Conservation (phyloP, 192 early-diverging fungal species). For the Backusella parvicylindrica region DNA sequence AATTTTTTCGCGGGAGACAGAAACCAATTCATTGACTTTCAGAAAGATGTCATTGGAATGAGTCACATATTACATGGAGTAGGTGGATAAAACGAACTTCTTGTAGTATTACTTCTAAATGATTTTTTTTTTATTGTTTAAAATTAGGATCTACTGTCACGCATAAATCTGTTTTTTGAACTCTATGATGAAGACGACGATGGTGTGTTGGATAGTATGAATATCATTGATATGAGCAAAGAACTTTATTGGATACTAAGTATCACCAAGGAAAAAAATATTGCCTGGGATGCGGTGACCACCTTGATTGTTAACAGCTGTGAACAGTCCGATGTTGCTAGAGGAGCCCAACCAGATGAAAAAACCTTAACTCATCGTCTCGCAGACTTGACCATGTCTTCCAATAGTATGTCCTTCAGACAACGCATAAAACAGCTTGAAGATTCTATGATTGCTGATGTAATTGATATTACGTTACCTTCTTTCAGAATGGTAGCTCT, state of each 20-base stretch:
- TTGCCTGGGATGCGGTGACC: constrained; percentile 43
- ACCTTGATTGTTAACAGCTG: constrained; percentile 10
- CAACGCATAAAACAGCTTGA: constrained; percentile 10
- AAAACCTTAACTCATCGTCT: not conserved
- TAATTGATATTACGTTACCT: constrained; percentile 10
- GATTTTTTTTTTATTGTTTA: not conserved
- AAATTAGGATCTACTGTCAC: constrained; percentile 72
- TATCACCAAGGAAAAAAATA: constrained; percentile 45
- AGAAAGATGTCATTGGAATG: constrained; percentile 77
- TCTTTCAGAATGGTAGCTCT: constrained; percentile 71
- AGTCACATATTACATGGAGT: constrained; percentile 48
- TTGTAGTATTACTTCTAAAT: not conserved
- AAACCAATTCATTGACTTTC: constrained; percentile 41
- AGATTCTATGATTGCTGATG: not conserved
- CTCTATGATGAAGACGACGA: constrained; percentile 72
- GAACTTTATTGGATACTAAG: constrained; percentile 78
- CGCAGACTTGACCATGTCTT: constrained; percentile 13
- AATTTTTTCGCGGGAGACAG: constrained; percentile 12
- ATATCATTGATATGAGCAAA: constrained; percentile 84
- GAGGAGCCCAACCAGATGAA: constrained; percentile 8
- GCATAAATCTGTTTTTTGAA: constrained; percentile 79
- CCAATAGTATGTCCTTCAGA: not conserved
- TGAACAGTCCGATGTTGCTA: constrained; percentile 23
- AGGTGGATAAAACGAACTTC: not conserved
- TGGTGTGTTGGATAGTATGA: constrained; percentile 63